phyloP scores from a whole-genome alignment of 805 yeast genomes.

The Starmerella powellii region DNA sequence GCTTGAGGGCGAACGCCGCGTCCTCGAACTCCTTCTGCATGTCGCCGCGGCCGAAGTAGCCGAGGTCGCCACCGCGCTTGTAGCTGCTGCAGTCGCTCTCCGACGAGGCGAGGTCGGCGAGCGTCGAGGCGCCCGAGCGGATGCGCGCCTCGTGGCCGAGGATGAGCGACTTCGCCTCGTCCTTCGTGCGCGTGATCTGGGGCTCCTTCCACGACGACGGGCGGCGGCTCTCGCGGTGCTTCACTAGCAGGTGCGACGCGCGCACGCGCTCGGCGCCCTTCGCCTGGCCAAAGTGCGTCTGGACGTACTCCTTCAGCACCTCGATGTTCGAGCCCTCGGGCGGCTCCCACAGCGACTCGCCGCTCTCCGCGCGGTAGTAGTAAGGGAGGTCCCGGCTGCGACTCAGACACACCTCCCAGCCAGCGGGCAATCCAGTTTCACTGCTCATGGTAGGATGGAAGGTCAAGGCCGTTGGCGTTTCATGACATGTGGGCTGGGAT shows the following conservation, averaged over 20 bases:
- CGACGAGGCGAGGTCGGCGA: slow-evolving; percentile 62
- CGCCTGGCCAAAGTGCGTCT: slow-evolving; percentile 24
- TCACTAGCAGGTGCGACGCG: slow-evolving; percentile 70
- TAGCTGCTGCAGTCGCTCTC: slow-evolving; percentile 87
- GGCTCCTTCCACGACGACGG: slow-evolving; percentile 86
- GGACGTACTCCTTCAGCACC: slow-evolving; percentile 46
- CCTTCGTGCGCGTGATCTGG: slow-evolving; percentile 64
- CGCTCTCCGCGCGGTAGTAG: slow-evolving; percentile 56
- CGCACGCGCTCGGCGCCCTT: slow-evolving; percentile 41
- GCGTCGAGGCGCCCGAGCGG: slow-evolving; percentile 49
- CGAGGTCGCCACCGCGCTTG: slow-evolving; percentile 82
- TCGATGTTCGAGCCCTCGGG: slow-evolving; percentile 69
- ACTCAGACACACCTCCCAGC: slow-evolving; percentile 74
- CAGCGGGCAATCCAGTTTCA: slow-evolving; percentile 63
- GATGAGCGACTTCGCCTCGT: slow-evolving; percentile 59
- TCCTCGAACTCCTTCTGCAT: slow-evolving; percentile 94
- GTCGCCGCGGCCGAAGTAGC: slow-evolving; percentile 74
- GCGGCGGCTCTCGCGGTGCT: slow-evolving; percentile 71
- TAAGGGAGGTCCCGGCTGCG: slow-evolving; percentile 76
- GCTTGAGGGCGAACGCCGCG: slow-evolving; percentile 67
- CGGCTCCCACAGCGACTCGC: slow-evolving; percentile 79
- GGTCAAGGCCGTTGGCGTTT: neutral
- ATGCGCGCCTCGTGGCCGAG: slow-evolving; percentile 46
- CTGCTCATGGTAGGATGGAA: slow-evolving; percentile 11
- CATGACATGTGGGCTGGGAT: too few relatives aligned